Percentiles rank a stretch among this genome's conserved stretches.
phyloP scores from a whole-genome alignment of 257 asterid species.

The Perilla frutescens region DNA sequence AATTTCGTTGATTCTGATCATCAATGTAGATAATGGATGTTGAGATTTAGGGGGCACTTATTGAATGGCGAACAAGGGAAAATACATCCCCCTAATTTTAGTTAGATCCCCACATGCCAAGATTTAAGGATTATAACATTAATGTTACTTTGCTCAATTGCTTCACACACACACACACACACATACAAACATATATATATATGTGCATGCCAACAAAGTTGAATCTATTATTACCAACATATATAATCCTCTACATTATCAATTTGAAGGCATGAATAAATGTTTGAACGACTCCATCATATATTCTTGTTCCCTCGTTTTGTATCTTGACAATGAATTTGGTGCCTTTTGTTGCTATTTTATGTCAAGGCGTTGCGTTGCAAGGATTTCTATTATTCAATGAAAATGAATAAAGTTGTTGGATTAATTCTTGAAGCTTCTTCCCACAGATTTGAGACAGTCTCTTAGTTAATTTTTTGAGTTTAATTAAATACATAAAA shows the following conservation, averaged over 20 bases:
- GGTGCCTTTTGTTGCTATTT: not conserved
- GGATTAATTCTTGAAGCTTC: no score
- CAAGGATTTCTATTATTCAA: no score
- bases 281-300: not conserved
- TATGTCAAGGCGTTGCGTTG: not conserved
- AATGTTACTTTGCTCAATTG: conserved; percentile 43
- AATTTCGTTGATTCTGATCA: conserved; percentile 1
- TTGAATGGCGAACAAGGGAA: conserved; percentile 33
- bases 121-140: conserved; percentile 45
- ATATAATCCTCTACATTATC: not conserved
- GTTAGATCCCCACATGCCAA: conserved; percentile 45
- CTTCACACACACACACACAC: no score
- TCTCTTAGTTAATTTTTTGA: no score
- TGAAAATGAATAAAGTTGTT: no score
- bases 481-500: no score
- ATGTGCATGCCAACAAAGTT: conserved; percentile 38
- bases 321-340: not conserved
- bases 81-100: conserved; percentile 52
- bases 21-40: conserved; percentile 19
- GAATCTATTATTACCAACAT: conserved; percentile 34
- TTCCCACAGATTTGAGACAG: no score
- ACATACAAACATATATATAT: conserved; percentile 9
- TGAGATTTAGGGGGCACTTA: conserved; percentile 31
- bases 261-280: not conserved
- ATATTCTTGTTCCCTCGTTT: not conserved